Base-by-base conservation (phyloP, 1,139 yeast species). In the Schizosaccharomyces versatilis region DNA sequence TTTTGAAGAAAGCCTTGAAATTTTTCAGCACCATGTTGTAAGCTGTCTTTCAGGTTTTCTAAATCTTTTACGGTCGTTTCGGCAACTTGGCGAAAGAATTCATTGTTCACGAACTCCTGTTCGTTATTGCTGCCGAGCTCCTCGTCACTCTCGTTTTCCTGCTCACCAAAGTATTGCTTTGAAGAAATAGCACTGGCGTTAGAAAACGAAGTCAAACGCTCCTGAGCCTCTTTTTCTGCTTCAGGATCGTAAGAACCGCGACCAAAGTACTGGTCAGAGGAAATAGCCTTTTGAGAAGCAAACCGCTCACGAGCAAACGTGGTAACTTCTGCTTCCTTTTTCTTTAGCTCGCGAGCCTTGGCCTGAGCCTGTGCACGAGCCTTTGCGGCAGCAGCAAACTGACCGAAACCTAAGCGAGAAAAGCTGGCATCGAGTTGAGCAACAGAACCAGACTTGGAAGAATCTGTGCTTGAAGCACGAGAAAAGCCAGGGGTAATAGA, bases 111-210 rank as follows among this genome's bases (percentile, higher is more conserved):
- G 8, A n/a, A 12, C 6, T 32, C 40, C 1, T 19, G 15, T 17
- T 32, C 15, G 10, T 39, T 38, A 14, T 12, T 12, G 17, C 17
- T 6, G 15, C 41, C 15, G 6, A n/a, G 14, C 49, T 17, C n/a
- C 51, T 61, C 67, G 44, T 64, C 69, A 47, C 67, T 67, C 59
- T 69, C 65, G 53, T 73, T 72, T 62, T 81, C 81, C 53, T 81
- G 88, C 65, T 86, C 94, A 40, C 96, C 96, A 64, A 86, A 93
- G 70, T 90, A 93, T 8, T 93, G 80, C 47, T 90, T 76, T 0
- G 96, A 86, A 1, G 97, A 86, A 61, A 90, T 93, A 3, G 94
- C 76, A 53, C 83, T 81, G 1, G 98, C 95, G 54, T 93, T 94
- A 57, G 76, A 77, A 68, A 84, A 93, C 7, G 80, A 71, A 66